phyloP scores from a whole-genome alignment of 768 basidiomycete species.

The Postia placenta region DNA sequence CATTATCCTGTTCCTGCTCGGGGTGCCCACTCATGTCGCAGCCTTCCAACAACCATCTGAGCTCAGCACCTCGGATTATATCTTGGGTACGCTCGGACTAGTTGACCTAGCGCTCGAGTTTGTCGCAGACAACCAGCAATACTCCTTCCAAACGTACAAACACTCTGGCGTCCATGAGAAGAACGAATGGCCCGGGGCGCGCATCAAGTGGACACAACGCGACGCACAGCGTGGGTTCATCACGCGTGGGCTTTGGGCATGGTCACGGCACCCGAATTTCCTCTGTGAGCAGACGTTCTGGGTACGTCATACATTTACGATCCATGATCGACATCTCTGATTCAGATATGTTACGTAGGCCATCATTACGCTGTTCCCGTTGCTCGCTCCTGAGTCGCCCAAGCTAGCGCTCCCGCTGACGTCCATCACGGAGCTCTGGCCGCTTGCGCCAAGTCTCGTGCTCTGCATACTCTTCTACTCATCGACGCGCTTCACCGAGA shows the following conservation, averaged over 20 bases:
- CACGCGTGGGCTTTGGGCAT: conserved; percentile 81
- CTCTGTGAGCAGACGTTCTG: conserved; percentile 86
- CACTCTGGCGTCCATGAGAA: conserved; percentile 34
- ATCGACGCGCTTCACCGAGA: conserved; percentile 78
- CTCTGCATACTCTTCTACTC: conserved; percentile 69
- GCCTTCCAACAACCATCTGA: conserved; percentile 45
- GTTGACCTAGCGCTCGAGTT: conserved; percentile 64
- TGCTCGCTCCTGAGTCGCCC: conserved; percentile 38
- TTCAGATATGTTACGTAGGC: conserved; percentile 38
- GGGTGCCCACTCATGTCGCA: conserved; percentile 53
- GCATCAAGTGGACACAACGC: conserved; percentile 57
- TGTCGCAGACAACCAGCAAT: conserved; percentile 89
- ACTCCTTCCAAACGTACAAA: conserved; percentile 78
- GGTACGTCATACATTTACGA: conserved; percentile 37
- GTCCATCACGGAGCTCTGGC: conserved; percentile 25
- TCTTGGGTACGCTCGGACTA: conserved; percentile 55
- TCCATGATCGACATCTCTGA: too few relatives aligned
- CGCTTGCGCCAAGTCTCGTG: conserved; percentile 49
- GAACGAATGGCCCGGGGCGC: conserved; percentile 60
- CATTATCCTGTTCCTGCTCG: conserved; percentile 68
- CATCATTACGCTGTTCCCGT: conserved; percentile 62
- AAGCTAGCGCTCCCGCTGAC: conserved; percentile 15
- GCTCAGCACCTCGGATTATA: conserved; percentile 54
- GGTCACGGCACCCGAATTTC: conserved; percentile 90
- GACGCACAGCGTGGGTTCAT: conserved; percentile 79